Percentiles rank a stretch among this genome's conserved stretches.
phyloP scores from a whole-genome alignment of 2,329 filamentous ascomycete genomes.

The Decorospora gaudefroyi region DNA sequence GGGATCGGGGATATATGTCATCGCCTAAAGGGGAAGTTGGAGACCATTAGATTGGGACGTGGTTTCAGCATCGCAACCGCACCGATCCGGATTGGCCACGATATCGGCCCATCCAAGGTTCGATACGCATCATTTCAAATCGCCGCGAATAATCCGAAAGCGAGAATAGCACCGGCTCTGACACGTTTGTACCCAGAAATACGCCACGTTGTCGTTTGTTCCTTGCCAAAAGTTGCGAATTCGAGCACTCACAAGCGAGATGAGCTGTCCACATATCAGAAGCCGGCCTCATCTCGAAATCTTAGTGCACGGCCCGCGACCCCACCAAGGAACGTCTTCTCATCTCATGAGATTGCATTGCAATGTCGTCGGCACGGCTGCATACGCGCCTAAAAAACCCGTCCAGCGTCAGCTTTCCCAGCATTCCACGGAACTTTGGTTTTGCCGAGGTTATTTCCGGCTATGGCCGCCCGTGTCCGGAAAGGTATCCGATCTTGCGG shows the following conservation, averaged over 20 bases:
- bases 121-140: slow-evolving; percentile 17
- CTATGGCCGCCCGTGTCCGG: slow-evolving; percentile 2
- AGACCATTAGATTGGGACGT: slow-evolving; percentile 37
- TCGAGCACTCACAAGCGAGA: slow-evolving; percentile 45
- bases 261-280: slow-evolving; percentile 44
- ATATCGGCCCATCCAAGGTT: slow-evolving; percentile 17
- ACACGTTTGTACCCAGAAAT: no score
- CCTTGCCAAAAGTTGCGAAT: slow-evolving; percentile 13
- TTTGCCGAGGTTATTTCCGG: slow-evolving; percentile 8
- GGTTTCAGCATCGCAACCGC: slow-evolving; percentile 31
- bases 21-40: slow-evolving; percentile 46
- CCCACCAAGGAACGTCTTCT: slow-evolving; percentile 30
- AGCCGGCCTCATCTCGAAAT: slow-evolving; percentile 34
- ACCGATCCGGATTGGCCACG: slow-evolving; percentile 20
- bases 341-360: slow-evolving; percentile 44
- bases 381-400: slow-evolving; percentile 6
- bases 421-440: slow-evolving; percentile 1
- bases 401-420: slow-evolving; percentile 20
- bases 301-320: slow-evolving; percentile 34
- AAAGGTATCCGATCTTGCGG: slow-evolving; percentile 8
- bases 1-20: slow-evolving; percentile 39
- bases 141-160: slow-evolving; percentile 11
- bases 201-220: no score
- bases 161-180: no score
- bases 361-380: slow-evolving; percentile 31